Conservation (phyloP, 208 protist species). For the Wallacemonas rigidus region DNA sequence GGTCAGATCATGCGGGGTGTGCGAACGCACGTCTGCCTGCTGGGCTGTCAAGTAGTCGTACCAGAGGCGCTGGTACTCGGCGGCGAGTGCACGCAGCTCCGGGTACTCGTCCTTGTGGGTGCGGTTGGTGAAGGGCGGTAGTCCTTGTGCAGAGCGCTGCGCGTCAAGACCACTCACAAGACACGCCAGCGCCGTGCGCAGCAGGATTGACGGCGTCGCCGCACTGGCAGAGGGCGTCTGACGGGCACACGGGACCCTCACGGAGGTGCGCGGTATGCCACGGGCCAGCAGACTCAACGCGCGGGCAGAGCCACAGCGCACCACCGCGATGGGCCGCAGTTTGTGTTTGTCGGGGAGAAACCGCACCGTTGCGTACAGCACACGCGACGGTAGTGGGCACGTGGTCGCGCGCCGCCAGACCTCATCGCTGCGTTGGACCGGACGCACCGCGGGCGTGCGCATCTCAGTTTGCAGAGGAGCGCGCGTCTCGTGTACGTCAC, state of each 20-base stretch:
- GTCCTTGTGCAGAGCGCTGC: conserved; percentile 28
- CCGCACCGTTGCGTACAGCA: conserved; percentile 60
- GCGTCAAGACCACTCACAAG: conserved; percentile 51
- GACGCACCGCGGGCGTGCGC: background rate
- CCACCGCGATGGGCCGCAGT: conserved; percentile 68
- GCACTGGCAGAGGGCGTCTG: no score
- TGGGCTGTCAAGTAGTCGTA: background rate
- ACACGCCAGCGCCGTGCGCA: conserved; percentile 55
- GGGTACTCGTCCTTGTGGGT: conserved; percentile 64
- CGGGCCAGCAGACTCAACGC: conserved; percentile 29
- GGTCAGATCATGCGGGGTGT: no score
- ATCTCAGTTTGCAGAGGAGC: no score
- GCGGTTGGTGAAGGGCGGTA: conserved; percentile 38
- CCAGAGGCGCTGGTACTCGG: conserved; percentile 9
- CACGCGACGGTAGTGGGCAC: background rate
- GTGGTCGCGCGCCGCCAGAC: background rate
- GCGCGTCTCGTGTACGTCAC: no score
- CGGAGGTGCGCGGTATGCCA: conserved; percentile 17
- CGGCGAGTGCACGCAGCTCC: conserved; percentile 66
- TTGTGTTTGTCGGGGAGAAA: conserved; percentile 64
- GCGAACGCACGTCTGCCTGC: no score
- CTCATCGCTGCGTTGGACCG: background rate
- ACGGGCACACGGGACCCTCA: no score
- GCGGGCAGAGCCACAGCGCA: conserved; percentile 30
- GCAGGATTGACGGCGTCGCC: conserved; percentile 16